Base-by-base conservation (phyloP, 208 protist species). In the Crithidia acanthocephali region DNA sequence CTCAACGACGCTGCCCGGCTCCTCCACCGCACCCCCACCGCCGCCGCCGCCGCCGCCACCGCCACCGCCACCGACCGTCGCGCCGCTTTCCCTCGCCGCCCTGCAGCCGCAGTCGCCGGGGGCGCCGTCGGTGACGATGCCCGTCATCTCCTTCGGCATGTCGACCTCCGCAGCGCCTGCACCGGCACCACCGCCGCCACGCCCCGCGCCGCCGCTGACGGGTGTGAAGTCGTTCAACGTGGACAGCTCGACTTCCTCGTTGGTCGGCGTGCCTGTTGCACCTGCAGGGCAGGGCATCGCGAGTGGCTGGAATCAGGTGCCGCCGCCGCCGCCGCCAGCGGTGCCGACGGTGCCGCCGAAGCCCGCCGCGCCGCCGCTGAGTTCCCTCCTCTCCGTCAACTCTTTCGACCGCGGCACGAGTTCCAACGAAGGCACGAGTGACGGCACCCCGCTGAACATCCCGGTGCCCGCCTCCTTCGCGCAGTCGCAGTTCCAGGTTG, bases 391-490 rank as follows among this genome's bases (percentile, higher is more conserved):
- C 59, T 73, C 68, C 32, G 44, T 35, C 9, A 22, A 60, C 51
- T 62, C 76, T 16, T 51, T 73, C 62, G 68, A 81, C 51, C 27
- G 25, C 53, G 48, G 22, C 48, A 37, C 30, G 3, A 30, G 22
- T 23, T 53, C 52, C 4, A 25, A 44, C 61, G 61, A 67, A 1
- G 42, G 13, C 37, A 47, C 45, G 56, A 66, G 67, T 22, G 71
- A 65, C 53, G 74, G 55, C 66, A 74, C 72, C 45, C 72, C 72
- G 35, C 62, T 85, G 25, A 76, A 60, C 69, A 83, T 88, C 33
- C 84, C 84, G 5, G 76, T 86, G 0, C 84, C 84, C 5, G 32
- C 51, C 3, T 78, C 69, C 20, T 28, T 68, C 13, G 22, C 40
- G 30, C 70, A 52, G 40, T 68, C 70, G 4, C 32, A 28, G 1